Conservation (phyloP, 1,284 basidiomycete species). For the Ustilago crameri region DNA sequence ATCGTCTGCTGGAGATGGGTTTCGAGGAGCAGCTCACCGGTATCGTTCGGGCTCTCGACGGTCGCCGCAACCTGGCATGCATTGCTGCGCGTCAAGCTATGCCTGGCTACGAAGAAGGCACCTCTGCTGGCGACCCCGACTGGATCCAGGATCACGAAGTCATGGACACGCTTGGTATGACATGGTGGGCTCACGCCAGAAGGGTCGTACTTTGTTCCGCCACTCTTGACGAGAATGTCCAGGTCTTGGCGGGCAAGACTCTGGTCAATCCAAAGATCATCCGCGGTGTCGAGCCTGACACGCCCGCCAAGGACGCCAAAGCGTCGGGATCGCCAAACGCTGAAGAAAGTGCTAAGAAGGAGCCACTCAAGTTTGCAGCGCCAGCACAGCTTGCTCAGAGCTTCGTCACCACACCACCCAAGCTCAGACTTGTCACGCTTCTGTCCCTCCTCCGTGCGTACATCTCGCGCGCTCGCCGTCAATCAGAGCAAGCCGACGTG, state of each 20-base stretch:
- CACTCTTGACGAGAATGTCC: constrained; percentile 93
- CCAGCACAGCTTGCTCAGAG: constrained; percentile 95
- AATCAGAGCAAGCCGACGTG: constrained; percentile 29
- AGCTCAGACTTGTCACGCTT: constrained; percentile 89
- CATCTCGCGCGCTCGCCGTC: constrained; percentile 70
- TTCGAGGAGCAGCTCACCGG: constrained; percentile 73
- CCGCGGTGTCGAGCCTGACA: constrained; percentile 58
- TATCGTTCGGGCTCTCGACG: constrained; percentile 74
- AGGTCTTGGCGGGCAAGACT: constrained; percentile 86
- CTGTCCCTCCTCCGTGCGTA: constrained; percentile 79
- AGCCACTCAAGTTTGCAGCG: constrained; percentile 78
- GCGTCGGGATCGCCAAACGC: constrained; percentile 2
- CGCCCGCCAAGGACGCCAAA: constrained; percentile 4
- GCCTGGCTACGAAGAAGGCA: constrained; percentile 31
- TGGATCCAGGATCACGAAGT: constrained; percentile 44
- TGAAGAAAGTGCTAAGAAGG: constrained; percentile 70
- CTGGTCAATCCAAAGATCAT: constrained; percentile 73
- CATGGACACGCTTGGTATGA: constrained; percentile 57
- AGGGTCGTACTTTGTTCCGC: constrained; percentile 93
- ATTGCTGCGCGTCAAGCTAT: constrained; percentile 74
- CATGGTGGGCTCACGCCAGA: constrained; percentile 72
- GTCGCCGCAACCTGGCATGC: constrained; percentile 54
- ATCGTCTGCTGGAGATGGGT: constrained; percentile 79
- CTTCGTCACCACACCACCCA: constrained; percentile 90
- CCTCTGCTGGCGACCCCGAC: constrained; percentile 12